Conservation (phyloP, 2,329 filamentous ascomycete genomes). For the Tympanopsis confertula region DNA sequence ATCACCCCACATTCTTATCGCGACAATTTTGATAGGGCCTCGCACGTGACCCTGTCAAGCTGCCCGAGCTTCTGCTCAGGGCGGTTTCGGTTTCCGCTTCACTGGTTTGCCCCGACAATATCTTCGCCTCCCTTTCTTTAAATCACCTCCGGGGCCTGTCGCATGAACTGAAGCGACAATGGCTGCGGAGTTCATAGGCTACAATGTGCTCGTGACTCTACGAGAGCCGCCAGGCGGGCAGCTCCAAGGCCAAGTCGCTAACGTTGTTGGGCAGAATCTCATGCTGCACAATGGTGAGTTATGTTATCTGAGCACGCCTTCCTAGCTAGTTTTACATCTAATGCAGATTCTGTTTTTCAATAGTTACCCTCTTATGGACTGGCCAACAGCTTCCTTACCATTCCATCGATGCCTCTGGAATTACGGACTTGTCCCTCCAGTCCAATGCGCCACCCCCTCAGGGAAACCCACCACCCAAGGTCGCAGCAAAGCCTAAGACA, state of each 20-base stretch:
- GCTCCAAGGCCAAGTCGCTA: slow-evolving; percentile 43
- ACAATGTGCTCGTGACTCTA: slow-evolving; percentile 46
- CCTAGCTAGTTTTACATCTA: slow-evolving; percentile 1
- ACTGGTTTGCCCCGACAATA: too few species aligned
- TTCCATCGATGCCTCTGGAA: slow-evolving; percentile 40
- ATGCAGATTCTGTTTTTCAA: slow-evolving; percentile 5
- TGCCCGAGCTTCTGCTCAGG: too few species aligned
- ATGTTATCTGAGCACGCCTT: slow-evolving; percentile 1
- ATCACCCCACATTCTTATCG: too few species aligned
- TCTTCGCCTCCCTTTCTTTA: too few species aligned
- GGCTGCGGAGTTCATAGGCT: slow-evolving; percentile 46
- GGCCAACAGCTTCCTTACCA: slow-evolving; percentile 37
- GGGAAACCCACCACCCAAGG: background rate
- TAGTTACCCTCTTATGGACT: slow-evolving; percentile 30
- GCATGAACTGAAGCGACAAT: too few species aligned
- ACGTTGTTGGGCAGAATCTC: slow-evolving; percentile 43
- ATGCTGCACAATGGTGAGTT: slow-evolving; percentile 42
- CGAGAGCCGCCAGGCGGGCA: slow-evolving; percentile 38
- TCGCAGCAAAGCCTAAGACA: background rate
- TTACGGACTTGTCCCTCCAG: slow-evolving; percentile 42
- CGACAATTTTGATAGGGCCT: too few species aligned
- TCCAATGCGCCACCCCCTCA: background rate
- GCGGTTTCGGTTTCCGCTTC: too few species aligned
- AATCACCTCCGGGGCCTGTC: too few species aligned
- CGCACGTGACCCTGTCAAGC: too few species aligned